These are phyloP conservation scores for Solanum hybrid DNA, from an alignment of 305 asterid genomes.

Conservation along the genomic window DNA sequence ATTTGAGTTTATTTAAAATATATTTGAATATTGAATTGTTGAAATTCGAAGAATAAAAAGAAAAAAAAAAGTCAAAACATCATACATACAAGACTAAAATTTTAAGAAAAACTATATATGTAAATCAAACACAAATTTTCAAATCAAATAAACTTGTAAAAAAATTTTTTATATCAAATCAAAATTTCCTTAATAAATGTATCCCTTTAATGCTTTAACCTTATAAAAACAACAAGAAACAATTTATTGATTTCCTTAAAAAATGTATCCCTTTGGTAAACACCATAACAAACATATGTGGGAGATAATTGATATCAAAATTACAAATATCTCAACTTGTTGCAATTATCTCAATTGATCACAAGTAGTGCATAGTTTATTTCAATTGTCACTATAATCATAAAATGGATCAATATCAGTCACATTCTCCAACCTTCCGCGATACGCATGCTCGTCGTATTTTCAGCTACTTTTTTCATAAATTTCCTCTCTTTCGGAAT, in stretches of 20 bases:
- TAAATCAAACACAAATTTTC: background rate
- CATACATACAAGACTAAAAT: background rate
- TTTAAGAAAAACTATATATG: background rate
- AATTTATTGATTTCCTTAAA: background rate
- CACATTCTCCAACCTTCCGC: too few relatives aligned
- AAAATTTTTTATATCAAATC: too few relatives aligned
- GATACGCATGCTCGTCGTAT: too few relatives aligned
- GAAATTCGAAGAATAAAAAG: too few relatives aligned
- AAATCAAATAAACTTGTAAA: too few relatives aligned
- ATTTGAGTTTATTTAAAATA: too few relatives aligned
- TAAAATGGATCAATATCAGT: too few relatives aligned
- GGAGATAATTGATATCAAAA: background rate
- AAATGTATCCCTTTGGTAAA: background rate
- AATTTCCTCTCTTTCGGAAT: background rate
- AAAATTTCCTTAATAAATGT: background rate
- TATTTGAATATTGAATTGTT: too few relatives aligned
- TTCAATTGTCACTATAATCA: background rate
- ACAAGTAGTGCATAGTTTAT: background rate
- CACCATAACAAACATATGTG: background rate
- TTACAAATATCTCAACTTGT: background rate
- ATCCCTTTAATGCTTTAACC: too few relatives aligned
- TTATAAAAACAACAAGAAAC: too few relatives aligned
- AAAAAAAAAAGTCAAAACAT: background rate
- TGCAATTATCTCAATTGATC: background rate
- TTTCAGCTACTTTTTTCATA: background rate